Percentiles rank a stretch among this genome's conserved stretches.
Evolutionary conservation across 805 yeast genomes (phyloP).

Genomic region (Ogataea angusta): DNA sequence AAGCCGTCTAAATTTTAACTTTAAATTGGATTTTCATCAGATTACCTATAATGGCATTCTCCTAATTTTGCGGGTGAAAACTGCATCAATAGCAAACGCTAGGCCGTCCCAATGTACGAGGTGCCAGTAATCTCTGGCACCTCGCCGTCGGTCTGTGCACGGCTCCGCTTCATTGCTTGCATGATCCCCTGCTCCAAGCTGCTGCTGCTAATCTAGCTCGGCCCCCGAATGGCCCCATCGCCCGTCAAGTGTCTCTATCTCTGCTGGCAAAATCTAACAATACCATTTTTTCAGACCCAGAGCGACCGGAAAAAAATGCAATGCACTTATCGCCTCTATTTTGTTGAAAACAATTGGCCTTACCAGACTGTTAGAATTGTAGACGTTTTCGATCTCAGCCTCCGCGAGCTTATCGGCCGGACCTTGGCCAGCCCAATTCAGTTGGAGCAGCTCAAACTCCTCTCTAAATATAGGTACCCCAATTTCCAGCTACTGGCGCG

Average conservation of each 20-base stretch:
- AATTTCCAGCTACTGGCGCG: too few species aligned
- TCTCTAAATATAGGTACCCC: too few species aligned
- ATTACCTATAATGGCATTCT: slow-evolving; percentile 10
- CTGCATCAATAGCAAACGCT: slow-evolving; percentile 2
- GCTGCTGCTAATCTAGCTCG: too few species aligned
- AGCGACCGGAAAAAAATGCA: neutral
- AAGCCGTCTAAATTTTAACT: neutral
- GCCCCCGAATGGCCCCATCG: too few species aligned
- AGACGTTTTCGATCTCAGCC: neutral
- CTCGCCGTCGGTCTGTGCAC: too few species aligned
- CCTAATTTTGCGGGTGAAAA: slow-evolving; percentile 9
- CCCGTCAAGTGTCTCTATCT: neutral
- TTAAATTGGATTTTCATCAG: neutral
- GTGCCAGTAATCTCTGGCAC: too few species aligned
- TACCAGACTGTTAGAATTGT: neutral
- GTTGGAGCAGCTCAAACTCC: neutral
- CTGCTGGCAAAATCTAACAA: neutral
- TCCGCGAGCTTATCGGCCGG: neutral
- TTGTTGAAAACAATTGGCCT: neutral
- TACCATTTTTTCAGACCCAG: neutral
- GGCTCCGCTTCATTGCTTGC: too few species aligned
- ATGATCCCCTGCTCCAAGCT: too few species aligned
- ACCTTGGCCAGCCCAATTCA: neutral
- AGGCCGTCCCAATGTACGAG: too few species aligned
- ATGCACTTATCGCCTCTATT: neutral